These are phyloP conservation scores for Skeletonema grethae DNA, from an alignment of 108 stramenopile genomes.

Conservation along the genomic window DNA sequence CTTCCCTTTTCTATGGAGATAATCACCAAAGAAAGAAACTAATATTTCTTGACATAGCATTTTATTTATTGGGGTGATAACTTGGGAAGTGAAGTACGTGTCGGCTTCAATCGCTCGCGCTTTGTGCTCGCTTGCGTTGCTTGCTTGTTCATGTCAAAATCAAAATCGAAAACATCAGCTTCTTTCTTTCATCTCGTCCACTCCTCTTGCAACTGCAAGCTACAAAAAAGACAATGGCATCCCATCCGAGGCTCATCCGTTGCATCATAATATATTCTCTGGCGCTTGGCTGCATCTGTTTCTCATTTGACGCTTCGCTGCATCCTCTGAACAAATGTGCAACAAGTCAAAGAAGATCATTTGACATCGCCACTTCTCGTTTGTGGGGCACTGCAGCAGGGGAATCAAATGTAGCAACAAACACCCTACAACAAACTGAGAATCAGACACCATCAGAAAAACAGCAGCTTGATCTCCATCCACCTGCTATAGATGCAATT, in stretches of 20 bases:
- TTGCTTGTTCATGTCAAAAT: too few species aligned
- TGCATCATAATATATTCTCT: background rate
- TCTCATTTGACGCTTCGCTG: constrained; percentile 2
- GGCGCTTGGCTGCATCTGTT: background rate
- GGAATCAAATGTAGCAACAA: background rate
- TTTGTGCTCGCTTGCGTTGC: too few species aligned
- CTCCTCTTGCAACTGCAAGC: background rate
- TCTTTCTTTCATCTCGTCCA: too few species aligned
- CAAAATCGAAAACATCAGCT: too few species aligned
- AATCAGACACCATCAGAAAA: background rate
- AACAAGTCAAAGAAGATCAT: background rate
- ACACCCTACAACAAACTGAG: background rate
- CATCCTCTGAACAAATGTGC: constrained; percentile 33
- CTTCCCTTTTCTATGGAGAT: too few species aligned
- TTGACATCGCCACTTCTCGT: background rate
- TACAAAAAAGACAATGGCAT: background rate
- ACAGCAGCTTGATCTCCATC: constrained; percentile 25
- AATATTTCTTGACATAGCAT: too few species aligned
- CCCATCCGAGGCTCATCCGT: background rate
- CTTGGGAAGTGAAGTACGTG: too few species aligned
- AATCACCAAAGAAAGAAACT: too few species aligned
- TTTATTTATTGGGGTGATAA: too few species aligned
- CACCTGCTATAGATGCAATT: constrained; percentile 25
- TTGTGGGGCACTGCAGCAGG: background rate
- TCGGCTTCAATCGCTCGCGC: too few species aligned